These are phyloP conservation scores for Hirsutella rhossiliensis DNA, from an alignment of 2,329 filamentous ascomycete genomes.

Conservation along the genomic window DNA sequence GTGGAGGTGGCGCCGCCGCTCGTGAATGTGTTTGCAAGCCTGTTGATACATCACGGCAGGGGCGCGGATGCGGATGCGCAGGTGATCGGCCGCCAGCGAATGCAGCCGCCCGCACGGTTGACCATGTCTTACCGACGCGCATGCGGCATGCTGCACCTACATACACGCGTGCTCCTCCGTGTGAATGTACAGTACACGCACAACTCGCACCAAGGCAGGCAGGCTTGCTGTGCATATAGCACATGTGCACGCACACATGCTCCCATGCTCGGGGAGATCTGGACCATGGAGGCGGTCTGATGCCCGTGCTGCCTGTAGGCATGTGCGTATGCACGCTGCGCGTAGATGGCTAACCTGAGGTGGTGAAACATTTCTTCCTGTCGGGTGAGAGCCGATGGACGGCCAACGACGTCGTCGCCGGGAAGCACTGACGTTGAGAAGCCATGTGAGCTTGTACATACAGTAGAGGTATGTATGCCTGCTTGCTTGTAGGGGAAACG, in stretches of 20 bases:
- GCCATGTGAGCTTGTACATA: neutral
- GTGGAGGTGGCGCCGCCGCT: constrained; percentile 1
- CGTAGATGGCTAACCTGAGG: neutral
- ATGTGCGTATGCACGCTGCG: neutral
- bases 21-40: neutral
- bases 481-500: neutral
- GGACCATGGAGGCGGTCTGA: neutral
- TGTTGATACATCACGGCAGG: neutral
- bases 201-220: too few species aligned
- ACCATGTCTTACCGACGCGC: constrained; percentile 1
- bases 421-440: neutral
- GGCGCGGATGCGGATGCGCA: constrained; percentile 2
- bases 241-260: neutral
- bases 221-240: too few species aligned
- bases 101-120: constrained; percentile 1
- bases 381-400: neutral
- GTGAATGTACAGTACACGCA: neutral
- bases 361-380: neutral
- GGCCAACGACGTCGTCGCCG: neutral
- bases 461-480: neutral
- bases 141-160: constrained; percentile 1
- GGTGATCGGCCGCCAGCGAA: constrained; percentile 3
- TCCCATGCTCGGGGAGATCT: neutral
- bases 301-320: neutral
- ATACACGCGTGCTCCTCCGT: neutral